Evolutionary conservation across 306 rosid genomes (phyloP).

Genomic region (Gynostemma pentaphyllum): DNA sequence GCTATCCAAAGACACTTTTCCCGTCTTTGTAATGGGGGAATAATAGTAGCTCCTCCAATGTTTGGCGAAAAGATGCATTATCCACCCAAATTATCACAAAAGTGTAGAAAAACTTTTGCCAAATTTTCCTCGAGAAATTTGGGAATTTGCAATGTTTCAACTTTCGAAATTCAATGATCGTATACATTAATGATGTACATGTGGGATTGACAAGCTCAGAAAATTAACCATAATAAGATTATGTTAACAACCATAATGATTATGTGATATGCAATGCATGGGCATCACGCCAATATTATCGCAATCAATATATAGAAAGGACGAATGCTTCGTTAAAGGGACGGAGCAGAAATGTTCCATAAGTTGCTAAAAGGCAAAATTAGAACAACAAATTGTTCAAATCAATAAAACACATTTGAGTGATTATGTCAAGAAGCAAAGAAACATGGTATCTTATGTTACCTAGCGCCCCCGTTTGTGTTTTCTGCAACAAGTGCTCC

Average conservation of each 20-base stretch:
- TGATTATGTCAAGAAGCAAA: neutral
- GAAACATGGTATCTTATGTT: constrained; percentile 1
- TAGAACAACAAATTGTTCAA: neutral
- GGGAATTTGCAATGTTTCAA: no score
- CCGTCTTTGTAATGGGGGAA: no score
- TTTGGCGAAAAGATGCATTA: no score
- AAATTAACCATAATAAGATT: neutral
- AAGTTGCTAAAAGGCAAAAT: neutral
- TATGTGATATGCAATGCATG: neutral
- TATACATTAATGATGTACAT: neutral
- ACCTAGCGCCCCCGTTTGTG: constrained; percentile 97
- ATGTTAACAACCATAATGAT: neutral
- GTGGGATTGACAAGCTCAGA: neutral
- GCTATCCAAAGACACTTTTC: no score
- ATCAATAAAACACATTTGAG: neutral
- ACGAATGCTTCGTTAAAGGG: neutral
- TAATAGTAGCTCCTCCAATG: no score
- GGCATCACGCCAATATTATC: neutral
- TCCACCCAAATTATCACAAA: no score
- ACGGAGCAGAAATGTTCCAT: neutral
- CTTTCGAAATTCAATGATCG: no score
- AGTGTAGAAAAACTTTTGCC: no score
- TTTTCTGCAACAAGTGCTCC: constrained; percentile 82
- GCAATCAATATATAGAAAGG: neutral
- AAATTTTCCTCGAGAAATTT: no score